Conservation (phyloP, 2,329 filamentous ascomycete genomes). For the Metarhizium robertsii region DNA sequence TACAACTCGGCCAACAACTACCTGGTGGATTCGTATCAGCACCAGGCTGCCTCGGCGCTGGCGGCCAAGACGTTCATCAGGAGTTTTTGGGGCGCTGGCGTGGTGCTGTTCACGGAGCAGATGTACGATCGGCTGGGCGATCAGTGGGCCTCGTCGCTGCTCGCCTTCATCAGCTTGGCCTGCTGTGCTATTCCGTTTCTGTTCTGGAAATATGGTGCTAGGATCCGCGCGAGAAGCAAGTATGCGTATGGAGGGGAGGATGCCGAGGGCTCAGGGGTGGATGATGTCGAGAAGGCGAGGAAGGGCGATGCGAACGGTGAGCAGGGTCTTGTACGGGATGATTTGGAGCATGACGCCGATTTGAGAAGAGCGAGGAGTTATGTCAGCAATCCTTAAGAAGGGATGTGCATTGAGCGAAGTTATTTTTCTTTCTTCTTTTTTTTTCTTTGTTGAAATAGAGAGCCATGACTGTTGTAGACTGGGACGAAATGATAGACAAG, state of each 20-base stretch:
- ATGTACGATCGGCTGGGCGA: slow-evolving; percentile 68
- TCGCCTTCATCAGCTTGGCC: slow-evolving; percentile 29
- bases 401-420: too few relatives aligned
- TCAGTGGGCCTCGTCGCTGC: slow-evolving; percentile 65
- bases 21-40: too few relatives aligned
- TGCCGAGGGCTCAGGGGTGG: slow-evolving; percentile 20
- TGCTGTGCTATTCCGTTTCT: slow-evolving; percentile 72
- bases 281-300: slow-evolving; percentile 30
- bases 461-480: slow-evolving; percentile 9
- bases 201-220: slow-evolving; percentile 68
- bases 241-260: slow-evolving; percentile 63
- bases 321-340: slow-evolving; percentile 18
- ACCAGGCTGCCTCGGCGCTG: too few relatives aligned
- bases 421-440: too few relatives aligned
- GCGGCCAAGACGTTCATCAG: slow-evolving; percentile 57
- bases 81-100: slow-evolving; percentile 69
- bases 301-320: slow-evolving; percentile 1
- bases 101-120: slow-evolving; percentile 72
- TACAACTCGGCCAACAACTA: slow-evolving; percentile 31
- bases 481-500: background rate
- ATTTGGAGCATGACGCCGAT: slow-evolving; percentile 26
- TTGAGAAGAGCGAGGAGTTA: slow-evolving; percentile 35
- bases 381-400: slow-evolving; percentile 19
- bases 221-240: slow-evolving; percentile 58
- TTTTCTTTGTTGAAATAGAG: too few relatives aligned